Percentiles rank a stretch among this genome's conserved stretches.
Conservation (phyloP, 2,329 filamentous ascomycete genomes). For the Ceratocystis lukuohia region DNA sequence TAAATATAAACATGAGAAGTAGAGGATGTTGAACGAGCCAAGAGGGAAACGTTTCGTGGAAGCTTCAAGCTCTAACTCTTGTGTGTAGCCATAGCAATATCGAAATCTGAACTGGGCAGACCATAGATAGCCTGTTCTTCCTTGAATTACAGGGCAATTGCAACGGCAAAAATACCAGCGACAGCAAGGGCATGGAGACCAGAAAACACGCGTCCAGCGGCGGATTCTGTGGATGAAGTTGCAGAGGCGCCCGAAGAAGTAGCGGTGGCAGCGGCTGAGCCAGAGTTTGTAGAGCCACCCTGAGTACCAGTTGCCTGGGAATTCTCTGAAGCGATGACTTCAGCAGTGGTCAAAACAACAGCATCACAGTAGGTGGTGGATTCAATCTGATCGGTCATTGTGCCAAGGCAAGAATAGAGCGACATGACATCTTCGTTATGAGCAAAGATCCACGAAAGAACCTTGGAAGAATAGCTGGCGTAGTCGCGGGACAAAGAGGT, state of each 20-base stretch:
- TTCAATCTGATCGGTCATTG: neutral
- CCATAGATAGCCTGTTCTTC: neutral
- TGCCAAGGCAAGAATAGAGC: conserved; percentile 2
- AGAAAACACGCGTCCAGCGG: neutral
- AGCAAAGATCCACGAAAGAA: neutral
- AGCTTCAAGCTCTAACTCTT: neutral
- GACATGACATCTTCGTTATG: neutral
- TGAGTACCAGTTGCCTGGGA: neutral
- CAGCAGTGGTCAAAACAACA: neutral
- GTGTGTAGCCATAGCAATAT: neutral
- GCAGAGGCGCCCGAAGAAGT: neutral
- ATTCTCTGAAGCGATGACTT: neutral
- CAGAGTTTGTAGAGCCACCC: neutral
- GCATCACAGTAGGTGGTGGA: neutral
- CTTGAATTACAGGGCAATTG: conserved; percentile 1
- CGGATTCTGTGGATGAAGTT: neutral
- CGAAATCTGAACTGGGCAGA: neutral
- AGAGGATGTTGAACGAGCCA: neutral
- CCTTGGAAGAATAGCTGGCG: neutral
- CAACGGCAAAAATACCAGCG: conserved; percentile 4
- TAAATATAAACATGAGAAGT: conserved; percentile 1
- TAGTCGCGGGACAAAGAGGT: neutral
- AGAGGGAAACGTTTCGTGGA: neutral
- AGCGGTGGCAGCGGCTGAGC: neutral
- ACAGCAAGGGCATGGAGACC: conserved; percentile 4